phyloP scores from a whole-genome alignment of 169 alveolate genomes.

The Cryptosporidium xiaoi region DNA sequence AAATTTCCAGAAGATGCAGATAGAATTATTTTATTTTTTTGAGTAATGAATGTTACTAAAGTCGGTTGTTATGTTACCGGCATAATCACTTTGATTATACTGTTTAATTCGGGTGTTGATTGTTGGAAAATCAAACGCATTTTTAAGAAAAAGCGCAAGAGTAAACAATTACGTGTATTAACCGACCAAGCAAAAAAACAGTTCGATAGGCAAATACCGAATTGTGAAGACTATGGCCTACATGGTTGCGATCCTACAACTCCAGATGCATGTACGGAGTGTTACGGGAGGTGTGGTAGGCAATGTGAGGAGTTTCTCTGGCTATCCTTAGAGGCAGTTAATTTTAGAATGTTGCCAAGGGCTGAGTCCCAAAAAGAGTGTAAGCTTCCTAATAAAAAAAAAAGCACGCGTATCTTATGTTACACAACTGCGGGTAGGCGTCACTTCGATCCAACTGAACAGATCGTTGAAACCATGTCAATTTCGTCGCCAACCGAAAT shows the following conservation, averaged over 20 bases:
- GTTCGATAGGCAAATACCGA: conserved; percentile 70
- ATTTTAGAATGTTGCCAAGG: conserved; percentile 69
- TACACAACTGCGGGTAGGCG: conserved; percentile 74
- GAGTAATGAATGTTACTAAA: conserved; percentile 8
- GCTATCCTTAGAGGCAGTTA: conserved; percentile 70
- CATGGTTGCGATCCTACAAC: conserved; percentile 75
- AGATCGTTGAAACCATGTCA: conserved; percentile 68
- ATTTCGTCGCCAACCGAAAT: conserved; percentile 40
- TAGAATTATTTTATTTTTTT: background rate
- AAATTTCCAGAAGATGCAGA: background rate
- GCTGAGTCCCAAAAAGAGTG: conserved; percentile 74
- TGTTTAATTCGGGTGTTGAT: background rate
- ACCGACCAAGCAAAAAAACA: conserved; percentile 66
- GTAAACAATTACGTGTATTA: conserved; percentile 46
- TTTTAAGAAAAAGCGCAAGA: conserved; percentile 18
- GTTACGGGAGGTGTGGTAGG: conserved; percentile 70
- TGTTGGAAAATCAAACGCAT: conserved; percentile 40
- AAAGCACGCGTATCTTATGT: conserved; percentile 64
- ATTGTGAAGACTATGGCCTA: conserved; percentile 68
- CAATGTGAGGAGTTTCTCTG: conserved; percentile 70
- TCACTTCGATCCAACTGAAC: conserved; percentile 68
- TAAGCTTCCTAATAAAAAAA: conserved; percentile 56
- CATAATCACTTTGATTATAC: conserved; percentile 28
- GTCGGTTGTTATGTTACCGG: conserved; percentile 26
- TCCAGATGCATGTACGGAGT: conserved; percentile 72